Base-by-base conservation (phyloP, 306 rosid genomes). In the Cicer bijugum region DNA sequence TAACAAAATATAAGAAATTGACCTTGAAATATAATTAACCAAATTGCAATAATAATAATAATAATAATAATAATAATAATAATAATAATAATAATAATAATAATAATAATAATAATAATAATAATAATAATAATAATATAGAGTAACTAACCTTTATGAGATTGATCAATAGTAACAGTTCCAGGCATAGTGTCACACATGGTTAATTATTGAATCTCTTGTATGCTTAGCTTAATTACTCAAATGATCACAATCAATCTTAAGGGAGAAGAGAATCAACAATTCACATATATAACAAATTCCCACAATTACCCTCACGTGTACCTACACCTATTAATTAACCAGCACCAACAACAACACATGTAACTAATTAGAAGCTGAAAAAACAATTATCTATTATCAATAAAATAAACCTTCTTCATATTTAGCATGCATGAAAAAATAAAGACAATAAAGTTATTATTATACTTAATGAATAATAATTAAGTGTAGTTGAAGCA, bases 101-200 rank as follows among this genome's bases (percentile, higher is more conserved):
- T 20, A 20, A 20, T 20, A 20, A 19, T 19, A 19, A 20, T 20
- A 23, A 79, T 9, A 38, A 3, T 35, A 37, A 60, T 11, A 20
- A 17, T 17, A 17, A 20, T 2, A 20, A 20, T 20, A 23, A 79
- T 9, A 38, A 3, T 35, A 37, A 60, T 11, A 20, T 67, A 45
- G 56, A 52, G 60, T 59, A 74, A 87, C 87, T 84, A 19, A 83
- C 69, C 78, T 82, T 85, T 88, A 39, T 17, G 48, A 74, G 78
- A 83, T 57, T 67, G 88, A 58, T 92, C 89, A 50, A 33, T 28
- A 12, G 37, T 16, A 63, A 43, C 57, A 67, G 85, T 77, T 69
- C 45, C 82, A 20, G 97, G 69, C 84, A 84, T 71, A 17, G 83
- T 84, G 86, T 94, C 99, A 70, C 90, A 81, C 91, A 88, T 90